These are phyloP conservation scores for Polygonum aviculare DNA, from an alignment of 148 eudicot genomes.

Conservation along the genomic window DNA sequence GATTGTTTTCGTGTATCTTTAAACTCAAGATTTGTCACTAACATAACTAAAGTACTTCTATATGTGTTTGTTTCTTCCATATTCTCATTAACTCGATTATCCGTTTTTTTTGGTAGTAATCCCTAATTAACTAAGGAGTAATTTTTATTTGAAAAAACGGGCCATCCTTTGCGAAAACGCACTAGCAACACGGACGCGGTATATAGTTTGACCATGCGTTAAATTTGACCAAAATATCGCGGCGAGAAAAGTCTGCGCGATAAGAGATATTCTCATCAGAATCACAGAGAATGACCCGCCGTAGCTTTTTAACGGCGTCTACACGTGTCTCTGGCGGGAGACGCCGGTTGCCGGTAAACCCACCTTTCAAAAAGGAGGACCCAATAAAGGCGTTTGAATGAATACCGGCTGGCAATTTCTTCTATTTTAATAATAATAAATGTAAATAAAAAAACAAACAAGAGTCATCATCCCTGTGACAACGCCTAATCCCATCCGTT, in stretches of 20 bases:
- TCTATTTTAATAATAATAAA: background rate
- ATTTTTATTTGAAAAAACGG: background rate
- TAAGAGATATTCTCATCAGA: background rate
- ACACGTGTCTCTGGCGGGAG: slow-evolving; percentile 1
- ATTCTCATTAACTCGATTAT: too few relatives aligned
- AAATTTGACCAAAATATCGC: slow-evolving; percentile 4
- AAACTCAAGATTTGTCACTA: too few relatives aligned
- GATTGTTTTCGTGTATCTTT: too few relatives aligned
- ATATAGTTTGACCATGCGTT: background rate
- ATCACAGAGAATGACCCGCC: background rate
- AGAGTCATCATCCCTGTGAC: background rate
- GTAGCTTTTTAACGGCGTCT: background rate
- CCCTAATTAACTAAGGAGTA: too few relatives aligned
- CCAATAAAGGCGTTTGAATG: background rate
- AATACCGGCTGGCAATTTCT: background rate
- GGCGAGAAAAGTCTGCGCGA: background rate
- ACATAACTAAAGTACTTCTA: too few relatives aligned
- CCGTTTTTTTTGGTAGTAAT: too few relatives aligned
- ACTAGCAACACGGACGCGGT: background rate
- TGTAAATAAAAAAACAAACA: background rate
- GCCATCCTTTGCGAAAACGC: background rate
- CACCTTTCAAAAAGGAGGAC: background rate
- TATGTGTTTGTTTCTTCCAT: too few relatives aligned
- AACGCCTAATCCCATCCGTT: background rate
- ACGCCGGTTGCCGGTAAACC: slow-evolving; percentile 5